Evolutionary conservation across 371 early-diverging fungal species (phyloP), one percentile per base, ranked within the genome.

Genomic region (Mortierella sp.): DNA sequence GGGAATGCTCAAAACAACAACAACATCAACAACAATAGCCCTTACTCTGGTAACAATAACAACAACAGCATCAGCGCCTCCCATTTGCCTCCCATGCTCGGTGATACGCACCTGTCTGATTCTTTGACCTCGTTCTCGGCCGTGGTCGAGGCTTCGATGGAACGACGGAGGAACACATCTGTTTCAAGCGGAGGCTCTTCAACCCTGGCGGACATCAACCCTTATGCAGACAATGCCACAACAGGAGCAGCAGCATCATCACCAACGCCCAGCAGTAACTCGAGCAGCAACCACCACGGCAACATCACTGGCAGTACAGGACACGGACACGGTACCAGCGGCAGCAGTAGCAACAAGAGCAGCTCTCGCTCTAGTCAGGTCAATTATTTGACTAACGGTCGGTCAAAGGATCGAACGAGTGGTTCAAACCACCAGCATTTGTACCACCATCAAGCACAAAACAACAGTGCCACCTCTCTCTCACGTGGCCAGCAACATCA

Each of bases 71-170:
- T 48, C 27, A 76, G 73, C 38, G 43, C 27, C 46, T 55, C 76
- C 24, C 79, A 78, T 24, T 51, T 58, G 38, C 74, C 74, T 18
- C 81, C 74, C 11, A 41, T 54, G 51, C 41, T 70, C 48, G 29
- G 56, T 48, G 72, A 58, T 29, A 55, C 77, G 27, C 77, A 77
- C n/a, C 32, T 46, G 14, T 46, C 72, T 21, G 72, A 58, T 38
- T 74, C 54, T 21, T 27, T 32, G 7, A 43, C 68, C 29, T 32
- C 73, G 3, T 78, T 83, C 18, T 35, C 83, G n/a, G 54, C 78
- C 7, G 83, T 78, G 21, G 79, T 83, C 12, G 79, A 78, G 41
- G 83, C 79, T 8, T 24, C 83, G n/a, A 78, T 71, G 75, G 72
- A 63, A 18, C 78, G 83, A 48, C 71, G 72, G 75, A 82, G 51